Conservation (phyloP, 306 rosid species). For the Vigna hirtella region DNA sequence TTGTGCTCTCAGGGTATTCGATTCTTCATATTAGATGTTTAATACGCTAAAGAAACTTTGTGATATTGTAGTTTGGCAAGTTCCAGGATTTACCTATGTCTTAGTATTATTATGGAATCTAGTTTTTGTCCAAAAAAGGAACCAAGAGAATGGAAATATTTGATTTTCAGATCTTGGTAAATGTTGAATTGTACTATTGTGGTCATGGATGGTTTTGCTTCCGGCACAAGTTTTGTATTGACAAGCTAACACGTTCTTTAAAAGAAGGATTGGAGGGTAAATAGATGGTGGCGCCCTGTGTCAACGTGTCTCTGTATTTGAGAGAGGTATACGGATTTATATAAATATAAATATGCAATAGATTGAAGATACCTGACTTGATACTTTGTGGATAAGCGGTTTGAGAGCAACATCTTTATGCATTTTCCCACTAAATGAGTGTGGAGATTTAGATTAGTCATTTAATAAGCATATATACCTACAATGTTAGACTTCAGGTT, state of each 20-base stretch:
- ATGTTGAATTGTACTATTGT: not conserved
- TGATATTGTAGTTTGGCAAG: not conserved
- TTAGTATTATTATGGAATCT: not conserved
- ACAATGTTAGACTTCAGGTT: not conserved
- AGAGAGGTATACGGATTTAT: not conserved
- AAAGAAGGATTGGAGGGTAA: conserved; percentile 4
- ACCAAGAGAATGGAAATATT: not conserved
- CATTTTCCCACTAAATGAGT: not conserved
- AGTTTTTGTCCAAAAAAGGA: not conserved
- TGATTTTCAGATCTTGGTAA: conserved; percentile 1
- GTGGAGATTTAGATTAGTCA: not conserved
- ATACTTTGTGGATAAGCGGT: conserved; percentile 2
- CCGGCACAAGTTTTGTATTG: conserved; percentile 6
- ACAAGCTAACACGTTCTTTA: not conserved
- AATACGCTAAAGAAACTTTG: not conserved
- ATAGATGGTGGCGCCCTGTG: not conserved
- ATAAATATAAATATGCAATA: not conserved
- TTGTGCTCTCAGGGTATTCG: not conserved
- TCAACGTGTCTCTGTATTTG: not conserved
- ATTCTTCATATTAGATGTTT: not conserved
- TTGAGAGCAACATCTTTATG: not conserved
- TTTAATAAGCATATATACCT: not conserved
- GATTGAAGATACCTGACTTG: conserved; percentile 9
- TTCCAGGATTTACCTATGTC: not conserved
- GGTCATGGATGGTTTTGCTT: conserved; percentile 8